Evolutionary conservation across 2,329 filamentous ascomycete genomes (phyloP).

Genomic region (Stenocarpella maydis): DNA sequence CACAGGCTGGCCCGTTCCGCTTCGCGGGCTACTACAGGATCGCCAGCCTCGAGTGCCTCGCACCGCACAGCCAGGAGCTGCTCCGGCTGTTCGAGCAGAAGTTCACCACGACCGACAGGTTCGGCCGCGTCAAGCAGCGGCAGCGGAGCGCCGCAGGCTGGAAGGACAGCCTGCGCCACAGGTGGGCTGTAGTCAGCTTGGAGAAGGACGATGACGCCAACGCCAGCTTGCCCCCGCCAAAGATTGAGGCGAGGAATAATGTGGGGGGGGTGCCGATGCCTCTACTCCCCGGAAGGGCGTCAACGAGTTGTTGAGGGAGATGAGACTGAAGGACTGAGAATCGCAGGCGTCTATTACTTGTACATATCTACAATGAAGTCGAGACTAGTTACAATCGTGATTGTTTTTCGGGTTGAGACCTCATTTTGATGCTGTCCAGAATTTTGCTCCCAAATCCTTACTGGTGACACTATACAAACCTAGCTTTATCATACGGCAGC

Average conservation of each 20-base stretch:
- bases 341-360: neutral
- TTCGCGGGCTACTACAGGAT: constrained; percentile 4
- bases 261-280: neutral
- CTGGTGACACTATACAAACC: too few relatives aligned
- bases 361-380: neutral
- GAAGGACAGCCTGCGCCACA: neutral
- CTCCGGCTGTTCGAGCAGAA: neutral
- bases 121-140: neutral
- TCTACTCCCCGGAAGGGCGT: neutral
- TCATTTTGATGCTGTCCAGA: too few relatives aligned
- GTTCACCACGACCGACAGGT: neutral
- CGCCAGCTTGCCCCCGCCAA: neutral
- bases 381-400: neutral
- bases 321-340: neutral
- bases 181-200: neutral
- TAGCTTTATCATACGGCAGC: too few relatives aligned
- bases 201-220: neutral
- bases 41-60: constrained; percentile 6
- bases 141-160: neutral
- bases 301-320: neutral
- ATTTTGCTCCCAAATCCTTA: too few relatives aligned
- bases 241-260: neutral
- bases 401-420: too few relatives aligned
- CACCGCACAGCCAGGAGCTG: neutral
- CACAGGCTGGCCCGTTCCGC: neutral